Evolutionary conservation across 2,329 filamentous ascomycete genomes (phyloP).

Genomic region (Diaporthe destruens): DNA sequence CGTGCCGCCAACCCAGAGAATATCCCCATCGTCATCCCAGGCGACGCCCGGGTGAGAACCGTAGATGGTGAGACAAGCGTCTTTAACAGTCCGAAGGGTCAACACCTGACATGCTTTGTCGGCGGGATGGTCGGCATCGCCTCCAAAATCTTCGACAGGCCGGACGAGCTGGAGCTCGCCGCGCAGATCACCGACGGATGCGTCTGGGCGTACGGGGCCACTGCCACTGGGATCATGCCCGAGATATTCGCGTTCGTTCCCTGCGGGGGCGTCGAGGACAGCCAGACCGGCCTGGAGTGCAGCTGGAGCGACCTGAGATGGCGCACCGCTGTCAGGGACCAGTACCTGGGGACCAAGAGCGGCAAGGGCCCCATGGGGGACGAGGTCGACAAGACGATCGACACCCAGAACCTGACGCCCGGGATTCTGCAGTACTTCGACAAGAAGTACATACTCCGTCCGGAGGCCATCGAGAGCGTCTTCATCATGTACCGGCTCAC

Average conservation of each 20-base stretch:
- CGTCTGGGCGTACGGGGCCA: conserved; percentile 72
- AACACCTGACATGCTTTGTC: conserved; percentile 73
- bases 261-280: conserved; percentile 48
- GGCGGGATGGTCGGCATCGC: conserved; percentile 76
- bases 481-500: conserved; percentile 84
- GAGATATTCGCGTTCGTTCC: conserved; percentile 67
- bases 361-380: conserved; percentile 28
- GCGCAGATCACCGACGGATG: conserved; percentile 73
- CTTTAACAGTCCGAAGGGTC: conserved; percentile 54
- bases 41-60: conserved; percentile 54
- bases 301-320: conserved; percentile 46
- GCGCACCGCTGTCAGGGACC: conserved; percentile 41
- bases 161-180: conserved; percentile 68
- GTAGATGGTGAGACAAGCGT: conserved; percentile 44
- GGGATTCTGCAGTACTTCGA: conserved; percentile 70
- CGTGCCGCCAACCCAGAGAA: conserved; percentile 53
- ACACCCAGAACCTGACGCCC: conserved; percentile 43
- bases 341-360: conserved; percentile 25
- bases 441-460: conserved; percentile 74
- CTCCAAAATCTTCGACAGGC: conserved; percentile 68
- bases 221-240: conserved; percentile 70
- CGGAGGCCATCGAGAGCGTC: conserved; percentile 85
- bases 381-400: conserved; percentile 36
- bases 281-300: conserved; percentile 45
- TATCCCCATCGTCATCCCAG: conserved; percentile 61